Conservation (phyloP, 768 basidiomycete genomes). For the Dentipellis fragilis region DNA sequence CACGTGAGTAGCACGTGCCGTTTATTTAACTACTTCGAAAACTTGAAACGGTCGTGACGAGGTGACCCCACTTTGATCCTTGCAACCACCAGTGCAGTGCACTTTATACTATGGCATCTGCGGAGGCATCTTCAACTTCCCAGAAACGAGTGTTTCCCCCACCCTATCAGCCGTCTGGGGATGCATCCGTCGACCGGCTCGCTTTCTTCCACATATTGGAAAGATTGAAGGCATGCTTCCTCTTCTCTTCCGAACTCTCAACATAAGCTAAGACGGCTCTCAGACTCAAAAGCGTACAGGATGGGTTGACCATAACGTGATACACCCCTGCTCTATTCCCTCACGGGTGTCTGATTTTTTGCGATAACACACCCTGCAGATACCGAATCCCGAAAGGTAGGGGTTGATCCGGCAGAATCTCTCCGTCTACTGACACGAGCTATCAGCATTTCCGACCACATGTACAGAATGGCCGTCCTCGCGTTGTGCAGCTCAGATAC, state of each 20-base stretch:
- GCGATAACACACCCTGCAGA: conserved; percentile 29
- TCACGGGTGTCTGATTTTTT: conserved; percentile 2
- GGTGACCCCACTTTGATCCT: no score
- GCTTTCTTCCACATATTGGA: conserved; percentile 89
- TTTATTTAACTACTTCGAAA: no score
- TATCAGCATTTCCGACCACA: conserved; percentile 74
- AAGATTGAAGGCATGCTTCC: conserved; percentile 54
- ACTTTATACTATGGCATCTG: no score
- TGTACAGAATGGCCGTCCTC: conserved; percentile 95
- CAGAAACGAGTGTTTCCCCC: conserved; percentile 45
- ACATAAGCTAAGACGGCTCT: background rate
- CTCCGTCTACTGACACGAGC: background rate
- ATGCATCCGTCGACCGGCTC: conserved; percentile 56
- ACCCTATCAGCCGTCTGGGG: conserved; percentile 42
- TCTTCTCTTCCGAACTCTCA: no score
- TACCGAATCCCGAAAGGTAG: conserved; percentile 81
- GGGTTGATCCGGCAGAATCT: background rate
- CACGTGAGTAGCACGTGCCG: no score
- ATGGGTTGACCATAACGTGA: conserved; percentile 79
- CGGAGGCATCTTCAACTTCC: background rate
- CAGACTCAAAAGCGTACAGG: conserved; percentile 94
- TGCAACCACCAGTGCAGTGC: no score
- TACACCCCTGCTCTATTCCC: background rate
- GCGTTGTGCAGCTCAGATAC: conserved; percentile 77
- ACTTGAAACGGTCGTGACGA: no score